Percentiles rank a stretch among this genome's conserved stretches.
phyloP scores from a whole-genome alignment of 768 basidiomycete genomes.

The Phaeotremella fagi region DNA sequence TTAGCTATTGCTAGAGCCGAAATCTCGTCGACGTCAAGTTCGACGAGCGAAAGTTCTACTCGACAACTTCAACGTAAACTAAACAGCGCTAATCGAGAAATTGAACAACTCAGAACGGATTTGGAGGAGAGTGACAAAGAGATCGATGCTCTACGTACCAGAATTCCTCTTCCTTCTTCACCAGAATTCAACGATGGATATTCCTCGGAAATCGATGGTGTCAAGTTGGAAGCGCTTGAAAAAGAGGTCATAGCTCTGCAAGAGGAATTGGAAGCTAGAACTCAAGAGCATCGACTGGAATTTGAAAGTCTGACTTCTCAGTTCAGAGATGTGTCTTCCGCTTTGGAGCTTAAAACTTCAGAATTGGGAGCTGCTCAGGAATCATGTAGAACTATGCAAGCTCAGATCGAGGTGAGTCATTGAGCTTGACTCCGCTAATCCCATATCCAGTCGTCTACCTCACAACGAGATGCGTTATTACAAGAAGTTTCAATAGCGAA shows the following conservation, averaged over 20 bases:
- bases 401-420: no score
- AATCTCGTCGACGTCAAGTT: neutral
- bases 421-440: no score
- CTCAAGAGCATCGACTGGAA: no score
- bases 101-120: constrained; percentile 10
- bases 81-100: neutral
- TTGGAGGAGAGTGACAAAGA: constrained; percentile 35
- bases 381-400: no score
- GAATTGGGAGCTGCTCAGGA: neutral
- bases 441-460: neutral
- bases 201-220: neutral
- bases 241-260: constrained; percentile 4
- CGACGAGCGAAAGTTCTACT: neutral
- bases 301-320: no score
- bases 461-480: neutral
- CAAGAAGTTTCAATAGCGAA: neutral
- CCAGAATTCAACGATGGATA: constrained; percentile 3
- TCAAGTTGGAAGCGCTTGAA: constrained; percentile 1
- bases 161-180: constrained; percentile 32
- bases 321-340: no score
- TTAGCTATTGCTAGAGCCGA: neutral
- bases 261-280: neutral
- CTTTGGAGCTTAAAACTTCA: no score
- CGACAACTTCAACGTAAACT: neutral
- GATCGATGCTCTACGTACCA: constrained; percentile 19